Evolutionary conservation across 208 protist species (phyloP), one percentile per base, ranked within the genome.

Genomic region (Dictyostelium gargantuum): DNA sequence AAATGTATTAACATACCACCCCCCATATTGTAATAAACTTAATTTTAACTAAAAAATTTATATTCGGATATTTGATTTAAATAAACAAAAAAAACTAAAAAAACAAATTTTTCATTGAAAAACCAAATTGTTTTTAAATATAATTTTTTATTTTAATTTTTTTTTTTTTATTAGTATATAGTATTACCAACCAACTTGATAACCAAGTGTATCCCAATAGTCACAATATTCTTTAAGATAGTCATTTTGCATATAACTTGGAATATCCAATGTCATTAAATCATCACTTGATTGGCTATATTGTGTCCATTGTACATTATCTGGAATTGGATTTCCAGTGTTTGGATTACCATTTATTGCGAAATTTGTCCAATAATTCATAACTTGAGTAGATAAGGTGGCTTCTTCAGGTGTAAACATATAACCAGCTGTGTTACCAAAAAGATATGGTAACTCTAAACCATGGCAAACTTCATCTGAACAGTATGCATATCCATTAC

Each of bases 321-420:
- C n/a, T 15, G 6, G 2, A 11, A 52, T 10, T n/a, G 54, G 54
- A 38, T 35, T 50, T 13, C 26, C 26, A 23, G 11, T 11, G 6
- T 77, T 86, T 75, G 81, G 81, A 77, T 86, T 77, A 8, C 48
- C 35, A 38, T 13, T 77, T 48, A 38, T 77, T 2, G 81, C 81
- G 63, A 86, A 86, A 13, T 86, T 86, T 23, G 81, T 77, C 81
- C 81, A 86, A 48, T 86, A 86, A 38, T 56, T 48, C 10, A 77
- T 44, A 9, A 77, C 19, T 32, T 86, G 38, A 17, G 52, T n/a
- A 3, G 81, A 86, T 3, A 86, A 11, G 1, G n/a, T 5, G 46
- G 61, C 35, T 35, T 86, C 81, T 35, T 42, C 32, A 23, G 46
- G 3, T 9, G 48, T 86, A 26, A 86, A 86, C 3, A 4, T 61